Evolutionary conservation across 2,329 filamentous ascomycete genomes (phyloP), one percentile per base, ranked within the genome.

Genomic region (Pseudopyrenochaeta lycopersici): DNA sequence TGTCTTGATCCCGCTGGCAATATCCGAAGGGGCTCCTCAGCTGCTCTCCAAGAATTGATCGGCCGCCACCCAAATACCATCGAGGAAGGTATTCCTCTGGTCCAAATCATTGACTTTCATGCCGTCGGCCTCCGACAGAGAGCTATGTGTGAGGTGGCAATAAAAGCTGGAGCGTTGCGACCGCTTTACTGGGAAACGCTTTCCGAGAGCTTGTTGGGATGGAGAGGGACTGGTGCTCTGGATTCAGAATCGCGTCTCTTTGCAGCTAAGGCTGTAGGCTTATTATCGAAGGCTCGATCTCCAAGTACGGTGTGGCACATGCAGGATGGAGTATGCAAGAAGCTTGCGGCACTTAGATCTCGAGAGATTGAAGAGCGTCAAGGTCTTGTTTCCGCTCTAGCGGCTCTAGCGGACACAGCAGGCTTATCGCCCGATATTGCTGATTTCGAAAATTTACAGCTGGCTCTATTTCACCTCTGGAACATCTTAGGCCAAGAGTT

Each of bases 81-180:
- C 30, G 80, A 84, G 14, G 82, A 92, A 66, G 95, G 94, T 0
- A 98, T 99, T 51, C 77, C 86, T 36, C 82, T 98, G 1, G 92
- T 98, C 0, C 95, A 98, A 70, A 84, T 86, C 1, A 91, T 98
- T 1, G 95, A 99, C 70, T 99, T 97, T 69, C 92, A 97, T 72
- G 86, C 91, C 32, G 92, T 99, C 17, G 94, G 95, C 2, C 83
- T 96, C n/a, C 85, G 94, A 20, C 89, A 90, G 14, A 85, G 91
- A 61, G 94, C 93, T 3, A 88, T 97, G 66, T 83, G 87, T 35
- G 86, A 93, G 41, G 91, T 98, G 10, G 88, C 91, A 0, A 78
- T 86, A 11, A 83, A 83, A 32, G 89, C 90, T 0, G 86, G 90
- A 0, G 79, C 77, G n/a, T 77, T 98, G 4, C 85, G 87, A 27